phyloP scores from a whole-genome alignment of 2,329 filamentous ascomycete species.

The Penicillium italicum region DNA sequence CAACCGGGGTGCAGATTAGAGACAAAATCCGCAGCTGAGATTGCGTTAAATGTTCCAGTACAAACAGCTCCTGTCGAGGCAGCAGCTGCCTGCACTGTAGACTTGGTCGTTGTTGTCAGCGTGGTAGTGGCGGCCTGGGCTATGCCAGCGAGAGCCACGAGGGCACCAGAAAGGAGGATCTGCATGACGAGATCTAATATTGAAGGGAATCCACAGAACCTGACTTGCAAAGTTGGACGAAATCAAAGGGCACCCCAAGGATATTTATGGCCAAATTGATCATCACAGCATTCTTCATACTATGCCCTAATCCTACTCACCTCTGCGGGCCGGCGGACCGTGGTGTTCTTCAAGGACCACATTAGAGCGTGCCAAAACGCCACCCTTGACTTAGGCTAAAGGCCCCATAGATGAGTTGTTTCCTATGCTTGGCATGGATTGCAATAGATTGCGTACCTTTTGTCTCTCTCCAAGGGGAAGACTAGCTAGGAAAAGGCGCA shows the following conservation, averaged over 20 bases:
- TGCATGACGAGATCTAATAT: constrained; percentile 7
- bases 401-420: neutral
- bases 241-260: neutral
- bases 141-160: constrained; percentile 9
- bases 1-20: constrained; percentile 54
- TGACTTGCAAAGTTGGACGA: neutral
- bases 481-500: neutral
- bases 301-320: neutral
- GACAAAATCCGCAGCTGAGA: constrained; percentile 49
- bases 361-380: neutral
- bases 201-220: too few species aligned
- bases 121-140: constrained; percentile 10
- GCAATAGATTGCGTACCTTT: neutral
- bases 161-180: constrained; percentile 3
- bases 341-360: neutral
- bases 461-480: neutral
- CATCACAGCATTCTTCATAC: neutral
- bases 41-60: constrained; percentile 42
- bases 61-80: constrained; percentile 28
- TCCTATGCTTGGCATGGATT: neutral
- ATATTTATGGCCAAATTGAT: neutral
- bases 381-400: neutral
- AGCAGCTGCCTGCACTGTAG: neutral
- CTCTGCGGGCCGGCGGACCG: neutral
- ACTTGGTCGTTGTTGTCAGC: constrained; percentile 11